Conservation (phyloP, 139 green algal species). For the Pseudopediastrum boryanum region DNA sequence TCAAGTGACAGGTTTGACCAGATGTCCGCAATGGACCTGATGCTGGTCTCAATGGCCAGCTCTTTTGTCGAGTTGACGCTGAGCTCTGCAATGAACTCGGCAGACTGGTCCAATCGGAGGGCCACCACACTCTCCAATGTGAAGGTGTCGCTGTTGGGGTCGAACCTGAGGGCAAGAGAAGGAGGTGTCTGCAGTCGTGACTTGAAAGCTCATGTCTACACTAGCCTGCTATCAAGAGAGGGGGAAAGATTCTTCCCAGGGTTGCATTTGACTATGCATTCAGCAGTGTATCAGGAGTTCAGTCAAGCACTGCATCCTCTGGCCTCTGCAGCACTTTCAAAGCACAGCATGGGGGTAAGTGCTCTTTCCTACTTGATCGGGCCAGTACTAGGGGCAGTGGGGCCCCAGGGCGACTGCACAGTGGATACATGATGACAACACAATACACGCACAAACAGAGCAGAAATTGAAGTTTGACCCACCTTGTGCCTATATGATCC, state of each 20-base stretch:
- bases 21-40: slow-evolving; percentile 38
- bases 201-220: too few relatives aligned
- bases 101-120: slow-evolving; percentile 77
- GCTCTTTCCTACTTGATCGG: too few relatives aligned
- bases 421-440: background rate
- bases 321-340: too few relatives aligned
- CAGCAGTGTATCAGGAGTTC: too few relatives aligned
- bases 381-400: too few relatives aligned
- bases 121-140: slow-evolving; percentile 78
- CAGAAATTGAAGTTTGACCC: background rate
- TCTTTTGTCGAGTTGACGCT: slow-evolving; percentile 81
- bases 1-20: slow-evolving; percentile 68
- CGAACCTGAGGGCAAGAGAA: slow-evolving; percentile 69
- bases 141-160: slow-evolving; percentile 71
- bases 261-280: too few relatives aligned
- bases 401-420: too few relatives aligned
- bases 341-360: too few relatives aligned
- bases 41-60: slow-evolving; percentile 58
- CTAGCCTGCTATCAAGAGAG: too few relatives aligned
- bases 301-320: too few relatives aligned
- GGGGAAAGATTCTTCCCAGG: too few relatives aligned
- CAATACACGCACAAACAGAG: background rate
- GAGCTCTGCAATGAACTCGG: slow-evolving; percentile 84
- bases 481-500: slow-evolving; percentile 53
- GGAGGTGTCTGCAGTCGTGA: too few relatives aligned